Base-by-base conservation (phyloP, 2,329 filamentous ascomycete genomes). In the Aspergillus sp. region DNA sequence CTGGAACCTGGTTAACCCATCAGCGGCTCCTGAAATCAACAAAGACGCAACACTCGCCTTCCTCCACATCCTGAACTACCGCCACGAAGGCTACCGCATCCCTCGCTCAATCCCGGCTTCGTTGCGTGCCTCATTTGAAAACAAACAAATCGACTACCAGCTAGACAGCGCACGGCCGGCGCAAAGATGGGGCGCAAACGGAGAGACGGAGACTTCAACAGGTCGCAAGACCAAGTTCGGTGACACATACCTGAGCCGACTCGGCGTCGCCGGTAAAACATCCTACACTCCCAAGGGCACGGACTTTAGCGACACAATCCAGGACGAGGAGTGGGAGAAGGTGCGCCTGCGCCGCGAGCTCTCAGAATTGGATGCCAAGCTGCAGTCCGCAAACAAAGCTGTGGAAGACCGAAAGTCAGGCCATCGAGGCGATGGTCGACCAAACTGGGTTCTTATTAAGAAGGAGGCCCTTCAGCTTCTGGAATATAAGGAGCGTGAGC, bases 1-100 rank as follows among this genome's bases (percentile, higher is more conserved):
- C 8, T 98, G 95, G 93, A 99, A 98, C 76, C 85, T 99, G 17
- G 90, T 98, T 68, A 99, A 99, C 79, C 95, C 93, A 5, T 93
- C 90, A 26, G 91, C 91, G 55, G 83, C 84, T 22, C 81, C 87
- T 26, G 86, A 87, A 49, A 95, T 99, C 74, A 93, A 92, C 75
- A 98, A 98, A 79, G 93, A 99, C 75, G 93, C 95, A 49, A 89
- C 88, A 60, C 86, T 99, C 39, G 93, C 92, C 15, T 99, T 99
- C 78, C 83, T 99, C 48, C 95, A 99, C 77, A 96, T 99, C 67
- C 87, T 99, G 55, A 97, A 96, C 78, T 90, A 95, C 80, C 86
- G 95, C 47, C 93, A 97, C 74, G 93, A 98, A 71, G 95, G 95
- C 39, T 97, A 86, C 82, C 89, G 95, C 60, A 96, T 99, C 71